phyloP scores from a whole-genome alignment of 2,329 filamentous ascomycete species.

The Monosporascus sp. region DNA sequence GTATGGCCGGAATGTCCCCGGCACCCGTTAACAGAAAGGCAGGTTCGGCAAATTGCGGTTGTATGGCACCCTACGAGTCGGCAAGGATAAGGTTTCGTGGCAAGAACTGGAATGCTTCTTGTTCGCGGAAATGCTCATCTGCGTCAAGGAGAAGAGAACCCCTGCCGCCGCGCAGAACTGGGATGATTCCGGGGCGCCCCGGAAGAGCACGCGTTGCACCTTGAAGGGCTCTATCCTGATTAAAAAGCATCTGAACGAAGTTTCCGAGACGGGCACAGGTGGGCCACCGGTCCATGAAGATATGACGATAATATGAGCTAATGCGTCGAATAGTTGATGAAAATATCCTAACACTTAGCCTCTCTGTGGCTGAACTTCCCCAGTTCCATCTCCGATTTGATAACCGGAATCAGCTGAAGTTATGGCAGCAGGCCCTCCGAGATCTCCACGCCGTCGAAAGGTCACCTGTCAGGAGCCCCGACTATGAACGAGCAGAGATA shows the following conservation, averaged over 20 bases:
- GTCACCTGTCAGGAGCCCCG: slow-evolving; percentile 60
- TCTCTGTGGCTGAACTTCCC: slow-evolving; percentile 87
- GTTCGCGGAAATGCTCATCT: slow-evolving; percentile 98
- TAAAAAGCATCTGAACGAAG: slow-evolving; percentile 93
- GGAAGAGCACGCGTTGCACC: slow-evolving; percentile 71
- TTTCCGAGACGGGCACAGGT: slow-evolving; percentile 61
- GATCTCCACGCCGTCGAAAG: slow-evolving; percentile 72
- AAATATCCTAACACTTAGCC: slow-evolving; percentile 77
- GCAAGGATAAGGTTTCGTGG: slow-evolving; percentile 95
- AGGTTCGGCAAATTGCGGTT: slow-evolving; percentile 89
- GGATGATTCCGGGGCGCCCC: slow-evolving; percentile 52
- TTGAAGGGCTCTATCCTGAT: slow-evolving; percentile 97
- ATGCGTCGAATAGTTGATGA: slow-evolving; percentile 53
- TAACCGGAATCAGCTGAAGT: slow-evolving; percentile 75
- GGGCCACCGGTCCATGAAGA: slow-evolving; percentile 20
- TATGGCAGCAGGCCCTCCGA: slow-evolving; percentile 82
- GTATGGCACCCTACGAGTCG: slow-evolving; percentile 84
- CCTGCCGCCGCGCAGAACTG: slow-evolving; percentile 54
- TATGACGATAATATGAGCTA: slow-evolving; percentile 23
- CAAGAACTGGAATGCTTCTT: slow-evolving; percentile 96
- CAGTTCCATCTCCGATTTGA: slow-evolving; percentile 91
- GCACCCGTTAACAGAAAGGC: slow-evolving; percentile 19
- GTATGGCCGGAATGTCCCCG: background rate
- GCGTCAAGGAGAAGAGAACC: slow-evolving; percentile 93
- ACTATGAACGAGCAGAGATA: slow-evolving; percentile 70